A percentile compares a stretch with the other conserved stretches of the same genome.
phyloP scores from a whole-genome alignment of 169 alveolate species.

The Toxoplasma gondii region DNA sequence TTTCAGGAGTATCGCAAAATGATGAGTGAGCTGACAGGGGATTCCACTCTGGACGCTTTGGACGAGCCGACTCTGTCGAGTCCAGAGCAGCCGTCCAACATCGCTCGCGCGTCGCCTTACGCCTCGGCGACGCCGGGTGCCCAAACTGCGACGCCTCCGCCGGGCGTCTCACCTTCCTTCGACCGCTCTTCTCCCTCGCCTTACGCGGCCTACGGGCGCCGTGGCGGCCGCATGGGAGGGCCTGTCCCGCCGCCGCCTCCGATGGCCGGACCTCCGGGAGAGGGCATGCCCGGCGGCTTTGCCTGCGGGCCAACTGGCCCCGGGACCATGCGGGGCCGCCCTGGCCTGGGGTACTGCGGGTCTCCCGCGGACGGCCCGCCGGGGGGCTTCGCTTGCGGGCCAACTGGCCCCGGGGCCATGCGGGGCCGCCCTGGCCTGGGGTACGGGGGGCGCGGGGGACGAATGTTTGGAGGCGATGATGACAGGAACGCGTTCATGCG shows the following conservation, averaged over 20 bases:
- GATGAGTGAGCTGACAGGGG: constrained; percentile 66
- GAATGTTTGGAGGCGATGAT: not conserved
- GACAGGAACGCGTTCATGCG: not conserved
- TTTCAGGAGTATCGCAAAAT: constrained; percentile 60
- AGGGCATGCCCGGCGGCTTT: not conserved
- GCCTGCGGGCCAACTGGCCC: not conserved
- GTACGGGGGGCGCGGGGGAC: not conserved
- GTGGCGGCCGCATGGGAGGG: not conserved
- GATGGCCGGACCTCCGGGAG: not conserved
- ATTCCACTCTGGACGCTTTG: constrained; percentile 24
- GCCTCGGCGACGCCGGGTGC: constrained; percentile 7
- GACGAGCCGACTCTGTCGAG: not conserved
- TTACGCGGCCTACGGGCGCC: not conserved
- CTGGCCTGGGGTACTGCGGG: not conserved
- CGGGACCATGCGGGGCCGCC: not conserved
- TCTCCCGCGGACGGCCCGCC: not conserved
- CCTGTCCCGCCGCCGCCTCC: constrained; percentile 1
- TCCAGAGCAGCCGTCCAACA: not conserved
- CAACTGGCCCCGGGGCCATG: too few species aligned
- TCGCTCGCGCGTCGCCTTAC: not conserved
- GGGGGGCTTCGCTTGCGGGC: too few species aligned
- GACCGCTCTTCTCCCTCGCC: constrained; percentile 1
- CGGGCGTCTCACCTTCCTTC: not conserved
- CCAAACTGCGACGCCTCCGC: not conserved
- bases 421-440: too few species aligned